Evolutionary conservation across 345 rosid genomes (phyloP).

Genomic region (Eucalyptus marginata): DNA sequence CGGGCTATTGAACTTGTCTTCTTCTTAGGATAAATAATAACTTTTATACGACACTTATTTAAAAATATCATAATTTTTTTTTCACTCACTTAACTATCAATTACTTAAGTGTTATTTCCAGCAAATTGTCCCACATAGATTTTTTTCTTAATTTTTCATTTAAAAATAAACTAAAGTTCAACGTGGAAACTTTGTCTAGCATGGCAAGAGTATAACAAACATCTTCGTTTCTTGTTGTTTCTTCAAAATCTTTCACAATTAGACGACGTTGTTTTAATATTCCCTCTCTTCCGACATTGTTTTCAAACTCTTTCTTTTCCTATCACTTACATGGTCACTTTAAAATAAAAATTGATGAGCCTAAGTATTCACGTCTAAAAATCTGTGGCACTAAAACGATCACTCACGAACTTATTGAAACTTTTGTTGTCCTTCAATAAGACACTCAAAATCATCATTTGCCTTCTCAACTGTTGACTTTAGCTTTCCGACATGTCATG

Average conservation of each 20-base stretch:
- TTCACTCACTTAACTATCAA: neutral
- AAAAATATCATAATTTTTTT: too few relatives aligned
- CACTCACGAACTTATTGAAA: neutral
- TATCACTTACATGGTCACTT: too few relatives aligned
- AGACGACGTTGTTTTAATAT: too few relatives aligned
- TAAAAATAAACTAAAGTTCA: too few relatives aligned
- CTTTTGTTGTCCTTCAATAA: neutral
- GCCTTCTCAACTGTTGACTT: neutral
- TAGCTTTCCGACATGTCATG: fast-evolving
- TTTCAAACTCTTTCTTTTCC: neutral
- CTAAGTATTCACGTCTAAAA: neutral
- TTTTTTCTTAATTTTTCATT: too few relatives aligned
- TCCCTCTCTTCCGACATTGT: fast-evolving
- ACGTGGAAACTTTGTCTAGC: neutral
- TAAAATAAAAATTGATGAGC: neutral
- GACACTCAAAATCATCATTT: neutral
- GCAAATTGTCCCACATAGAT: neutral
- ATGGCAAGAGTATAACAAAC: neutral
- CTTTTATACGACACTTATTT: too few relatives aligned
- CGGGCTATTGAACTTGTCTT: neutral
- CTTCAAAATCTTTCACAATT: neutral
- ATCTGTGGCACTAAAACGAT: fast-evolving
- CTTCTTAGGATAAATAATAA: too few relatives aligned
- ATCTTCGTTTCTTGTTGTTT: neutral
- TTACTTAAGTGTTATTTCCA: too few relatives aligned